Conservation (phyloP, 495 filamentous ascomycete genomes). For the Aspergillus nanangensis region DNA sequence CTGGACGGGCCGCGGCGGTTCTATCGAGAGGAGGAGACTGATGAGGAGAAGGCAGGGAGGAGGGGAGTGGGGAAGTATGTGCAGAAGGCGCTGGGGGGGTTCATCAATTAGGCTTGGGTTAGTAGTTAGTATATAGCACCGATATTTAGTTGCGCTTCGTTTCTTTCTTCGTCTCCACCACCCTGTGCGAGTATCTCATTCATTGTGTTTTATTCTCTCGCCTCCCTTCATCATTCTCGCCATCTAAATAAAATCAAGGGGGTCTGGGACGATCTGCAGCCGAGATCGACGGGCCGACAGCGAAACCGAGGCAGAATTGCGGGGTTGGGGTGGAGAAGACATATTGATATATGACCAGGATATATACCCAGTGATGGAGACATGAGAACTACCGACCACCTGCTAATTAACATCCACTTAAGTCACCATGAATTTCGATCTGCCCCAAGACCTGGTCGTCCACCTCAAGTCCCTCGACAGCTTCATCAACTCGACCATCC, state of each 20-base stretch:
- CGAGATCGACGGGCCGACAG: not conserved
- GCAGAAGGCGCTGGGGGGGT: not conserved
- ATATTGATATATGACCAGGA: too few relatives aligned
- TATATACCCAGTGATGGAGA: too few relatives aligned
- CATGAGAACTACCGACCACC: too few relatives aligned
- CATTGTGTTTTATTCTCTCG: too few relatives aligned
- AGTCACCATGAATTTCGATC: slow-evolving; percentile 54
- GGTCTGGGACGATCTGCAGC: not conserved
- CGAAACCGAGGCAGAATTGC: not conserved
- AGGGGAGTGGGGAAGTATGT: slow-evolving; percentile 1
- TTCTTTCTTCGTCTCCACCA: too few relatives aligned
- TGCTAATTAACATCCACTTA: too few relatives aligned
- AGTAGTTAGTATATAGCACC: not conserved
- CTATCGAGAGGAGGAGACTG: slow-evolving; percentile 9
- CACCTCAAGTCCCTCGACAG: slow-evolving; percentile 44
- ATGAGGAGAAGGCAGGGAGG: slow-evolving; percentile 11
- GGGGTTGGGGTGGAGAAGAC: not conserved
- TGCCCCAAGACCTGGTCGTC: slow-evolving; percentile 41
- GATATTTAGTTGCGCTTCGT: too few relatives aligned
- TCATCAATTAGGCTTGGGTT: slow-evolving; percentile 2
- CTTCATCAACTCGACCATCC: slow-evolving; percentile 50
- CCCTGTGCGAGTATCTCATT: too few relatives aligned
- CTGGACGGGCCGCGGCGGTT: slow-evolving; percentile 22
- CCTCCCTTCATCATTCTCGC: too few relatives aligned
- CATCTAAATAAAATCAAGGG: too few relatives aligned